Percentiles rank a stretch among this genome's conserved stretches.
phyloP scores from a whole-genome alignment of 805 yeast genomes.

The Pichia scutulata region DNA sequence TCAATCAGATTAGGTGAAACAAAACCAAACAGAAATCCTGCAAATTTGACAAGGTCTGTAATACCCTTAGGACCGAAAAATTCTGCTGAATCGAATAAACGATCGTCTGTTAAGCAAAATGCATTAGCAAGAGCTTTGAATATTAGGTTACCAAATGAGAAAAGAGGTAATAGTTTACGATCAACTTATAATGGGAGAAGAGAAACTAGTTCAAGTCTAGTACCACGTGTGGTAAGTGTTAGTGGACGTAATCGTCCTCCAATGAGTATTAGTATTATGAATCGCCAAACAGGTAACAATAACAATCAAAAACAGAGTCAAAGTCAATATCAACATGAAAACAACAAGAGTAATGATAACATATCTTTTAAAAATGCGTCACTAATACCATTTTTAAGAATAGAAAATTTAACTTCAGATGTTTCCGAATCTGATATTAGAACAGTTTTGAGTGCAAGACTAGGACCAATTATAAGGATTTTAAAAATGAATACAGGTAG shows the following conservation, averaged over 20 bases:
- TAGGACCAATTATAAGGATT: conserved; percentile 18
- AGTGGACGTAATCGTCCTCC: neutral
- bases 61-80: neutral
- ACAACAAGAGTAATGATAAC: neutral
- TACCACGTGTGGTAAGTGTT: neutral
- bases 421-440: conserved; percentile 25
- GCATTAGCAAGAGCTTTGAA: neutral
- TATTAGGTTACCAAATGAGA: neutral
- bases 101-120: neutral
- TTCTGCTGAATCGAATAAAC: neutral
- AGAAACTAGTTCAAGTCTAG: neutral
- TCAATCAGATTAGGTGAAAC: neutral
- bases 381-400: conserved; percentile 20
- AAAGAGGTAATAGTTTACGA: neutral
- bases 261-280: too few species aligned
- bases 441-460: conserved; percentile 15
- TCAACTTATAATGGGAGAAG: neutral
- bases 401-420: conserved; percentile 26
- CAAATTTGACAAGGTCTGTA: neutral
- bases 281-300: too few species aligned
- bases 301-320: neutral
- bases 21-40: neutral
- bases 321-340: neutral
- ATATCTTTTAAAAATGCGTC: conserved; percentile 21
- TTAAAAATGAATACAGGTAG: conserved; percentile 1